These are phyloP conservation scores for Penicillium sp. DNA, from an alignment of 2,329 filamentous ascomycete genomes.

Conservation along the genomic window DNA sequence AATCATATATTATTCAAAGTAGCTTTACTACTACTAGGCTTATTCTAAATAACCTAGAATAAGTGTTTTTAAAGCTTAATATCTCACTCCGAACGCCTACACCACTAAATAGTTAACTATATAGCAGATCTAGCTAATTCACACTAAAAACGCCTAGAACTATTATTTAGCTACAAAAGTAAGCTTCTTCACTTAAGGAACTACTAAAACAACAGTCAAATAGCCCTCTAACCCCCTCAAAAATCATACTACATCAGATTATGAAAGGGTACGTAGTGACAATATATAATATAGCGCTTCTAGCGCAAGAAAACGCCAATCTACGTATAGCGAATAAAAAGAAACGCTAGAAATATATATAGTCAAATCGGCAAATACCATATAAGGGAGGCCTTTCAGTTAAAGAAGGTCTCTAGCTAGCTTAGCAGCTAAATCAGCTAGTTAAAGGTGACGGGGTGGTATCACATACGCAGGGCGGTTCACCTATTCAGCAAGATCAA, in stretches of 20 bases:
- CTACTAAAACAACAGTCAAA: not conserved
- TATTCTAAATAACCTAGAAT: not conserved
- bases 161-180: not conserved
- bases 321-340: not conserved
- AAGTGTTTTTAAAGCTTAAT: not conserved
- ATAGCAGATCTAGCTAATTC: not conserved
- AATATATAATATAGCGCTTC: not conserved
- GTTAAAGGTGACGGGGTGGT: not conserved
- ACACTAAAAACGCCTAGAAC: too few species aligned
- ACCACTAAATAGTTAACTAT: not conserved
- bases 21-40: not conserved
- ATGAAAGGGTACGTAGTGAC: not conserved
- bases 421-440: not conserved
- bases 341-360: not conserved
- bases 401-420: not conserved
- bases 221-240: not conserved
- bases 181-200: not conserved
- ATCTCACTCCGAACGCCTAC: not conserved
- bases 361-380: slow-evolving; percentile 1
- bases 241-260: not conserved
- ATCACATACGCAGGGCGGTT: too few species aligned
- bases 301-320: not conserved
- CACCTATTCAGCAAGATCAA: too few species aligned
- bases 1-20: too few species aligned
- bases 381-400: not conserved